Base-by-base conservation (phyloP, 2,329 filamentous ascomycete genomes). In the Colletotrichum filicis region DNA sequence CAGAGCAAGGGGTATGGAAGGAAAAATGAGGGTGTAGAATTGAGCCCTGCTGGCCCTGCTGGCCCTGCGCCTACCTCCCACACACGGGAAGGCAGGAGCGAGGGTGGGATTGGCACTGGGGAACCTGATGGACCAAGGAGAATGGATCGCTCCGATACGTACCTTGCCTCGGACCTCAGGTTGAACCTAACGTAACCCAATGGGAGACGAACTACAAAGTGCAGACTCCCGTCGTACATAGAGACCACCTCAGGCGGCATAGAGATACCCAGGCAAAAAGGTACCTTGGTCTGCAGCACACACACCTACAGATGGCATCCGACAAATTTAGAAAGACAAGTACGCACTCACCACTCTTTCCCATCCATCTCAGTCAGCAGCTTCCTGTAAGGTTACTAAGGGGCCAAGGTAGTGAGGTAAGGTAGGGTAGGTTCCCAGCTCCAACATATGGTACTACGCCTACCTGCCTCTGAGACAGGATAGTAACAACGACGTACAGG, bases 31-130 rank as follows among this genome's bases (percentile, higher is more conserved):
- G 62, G 70, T 67, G 70, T 73, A 46, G 8, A 14, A 52, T 65
- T 56, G 65, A 73, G 70, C 70, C 70, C 66, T 70, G 68, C 66
- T 61, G 53, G 68, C 53, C 70, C 30, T 64, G 61, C 49, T 24
- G 30, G 24, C 52, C 62, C 62, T 65, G 49, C 70, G 42, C 66
- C 53, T 64, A n/a, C 57, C 58, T 69, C 58, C 60, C 59, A 59
- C 52, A 35, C 42, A 55, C 64, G 64, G 68, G 68, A 68, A 71
- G 68, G 57, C 52, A 62, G 52, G 52, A 71, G 37, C 58, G 56
- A 71, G 32, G 68, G 57, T 68, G 58, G 64, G 35, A 63, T 12
- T 16, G 55, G 22, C 65, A 24, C 26, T 57, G 37, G 24, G 37
- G 35, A 26, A 32, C 30, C 30, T 32, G 9, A 49, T 49, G 19